Conservation (phyloP, 345 rosid species). For the Punica granatum region DNA sequence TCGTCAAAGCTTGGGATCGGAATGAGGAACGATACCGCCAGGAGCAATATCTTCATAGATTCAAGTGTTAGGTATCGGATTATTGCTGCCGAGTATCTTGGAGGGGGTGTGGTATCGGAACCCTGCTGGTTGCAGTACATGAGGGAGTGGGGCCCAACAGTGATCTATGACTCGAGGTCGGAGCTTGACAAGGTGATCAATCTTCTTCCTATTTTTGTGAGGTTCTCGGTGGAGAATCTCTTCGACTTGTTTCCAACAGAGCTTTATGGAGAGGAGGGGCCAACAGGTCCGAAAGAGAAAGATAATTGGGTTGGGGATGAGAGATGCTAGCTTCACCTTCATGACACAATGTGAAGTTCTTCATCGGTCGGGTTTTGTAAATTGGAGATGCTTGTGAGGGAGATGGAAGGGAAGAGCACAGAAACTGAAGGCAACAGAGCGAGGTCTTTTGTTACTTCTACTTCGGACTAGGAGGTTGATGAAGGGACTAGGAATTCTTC, state of each 20-base stretch:
- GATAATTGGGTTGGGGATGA: constrained; percentile 88
- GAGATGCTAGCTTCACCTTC: constrained; percentile 25
- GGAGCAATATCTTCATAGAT: constrained; percentile 49
- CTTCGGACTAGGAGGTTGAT: too few relatives aligned
- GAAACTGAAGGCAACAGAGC: too few relatives aligned
- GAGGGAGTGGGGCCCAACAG: constrained; percentile 95
- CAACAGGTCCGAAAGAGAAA: constrained; percentile 93
- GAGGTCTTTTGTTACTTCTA: too few relatives aligned
- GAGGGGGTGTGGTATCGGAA: constrained; percentile 45
- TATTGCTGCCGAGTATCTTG: constrained; percentile 75
- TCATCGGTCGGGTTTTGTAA: neutral
- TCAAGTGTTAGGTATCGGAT: constrained; percentile 63
- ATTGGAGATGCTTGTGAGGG: neutral
- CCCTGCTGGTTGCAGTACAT: constrained; percentile 85
- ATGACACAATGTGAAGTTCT: neutral
- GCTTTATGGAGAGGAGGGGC: constrained; percentile 95
- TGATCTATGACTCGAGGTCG: constrained; percentile 68
- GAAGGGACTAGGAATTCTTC: neutral
- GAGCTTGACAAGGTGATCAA: constrained; percentile 64
- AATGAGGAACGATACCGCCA: constrained; percentile 55
- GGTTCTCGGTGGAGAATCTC: constrained; percentile 70
- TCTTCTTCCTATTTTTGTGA: constrained; percentile 56
- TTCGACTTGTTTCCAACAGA: constrained; percentile 77
- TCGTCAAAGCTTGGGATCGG: constrained; percentile 73
- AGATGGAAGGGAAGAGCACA: neutral